A percentile compares a stretch with the other conserved stretches of the same genome.
Evolutionary conservation across 371 early-diverging fungal genomes (phyloP).

Genomic region (Haplosporangium sp.): DNA sequence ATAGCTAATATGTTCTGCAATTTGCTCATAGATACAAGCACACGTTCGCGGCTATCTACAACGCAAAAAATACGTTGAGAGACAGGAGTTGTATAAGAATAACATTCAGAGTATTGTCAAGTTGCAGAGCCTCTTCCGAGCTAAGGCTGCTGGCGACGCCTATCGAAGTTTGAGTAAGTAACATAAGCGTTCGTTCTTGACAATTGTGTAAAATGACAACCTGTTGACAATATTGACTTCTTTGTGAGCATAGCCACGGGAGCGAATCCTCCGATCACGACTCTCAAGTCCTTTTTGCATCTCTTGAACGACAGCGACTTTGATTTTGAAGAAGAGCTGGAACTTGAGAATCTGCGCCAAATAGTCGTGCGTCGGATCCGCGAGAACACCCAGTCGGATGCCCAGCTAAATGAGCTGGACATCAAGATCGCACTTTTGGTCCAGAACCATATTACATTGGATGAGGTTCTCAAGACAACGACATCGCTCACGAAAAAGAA

Average conservation of each 20-base stretch:
- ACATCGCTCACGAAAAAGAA: constrained; percentile 67
- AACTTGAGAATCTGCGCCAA: constrained; percentile 88
- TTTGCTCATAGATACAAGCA: constrained; percentile 74
- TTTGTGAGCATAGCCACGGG: constrained; percentile 63
- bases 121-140: constrained; percentile 87
- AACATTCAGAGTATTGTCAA: constrained; percentile 83
- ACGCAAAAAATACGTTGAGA: constrained; percentile 67
- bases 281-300: constrained; percentile 89
- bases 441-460: constrained; percentile 95
- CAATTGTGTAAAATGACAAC: no score
- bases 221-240: no score
- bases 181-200: background rate
- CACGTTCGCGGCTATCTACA: constrained; percentile 71
- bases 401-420: constrained; percentile 89
- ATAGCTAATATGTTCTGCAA: no score
- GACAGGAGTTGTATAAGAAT: constrained; percentile 68
- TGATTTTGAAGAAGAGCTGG: constrained; percentile 93
- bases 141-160: constrained; percentile 83
- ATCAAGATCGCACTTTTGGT: constrained; percentile 97
- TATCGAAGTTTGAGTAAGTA: constrained; percentile 82
- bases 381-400: constrained; percentile 88
- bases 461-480: constrained; percentile 84
- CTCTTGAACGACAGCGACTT: constrained; percentile 90
- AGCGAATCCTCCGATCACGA: constrained; percentile 81
- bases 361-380: constrained; percentile 88